Evolutionary conservation across 2,329 filamentous ascomycete species (phyloP).

Genomic region (Alternaria gansuensis): DNA sequence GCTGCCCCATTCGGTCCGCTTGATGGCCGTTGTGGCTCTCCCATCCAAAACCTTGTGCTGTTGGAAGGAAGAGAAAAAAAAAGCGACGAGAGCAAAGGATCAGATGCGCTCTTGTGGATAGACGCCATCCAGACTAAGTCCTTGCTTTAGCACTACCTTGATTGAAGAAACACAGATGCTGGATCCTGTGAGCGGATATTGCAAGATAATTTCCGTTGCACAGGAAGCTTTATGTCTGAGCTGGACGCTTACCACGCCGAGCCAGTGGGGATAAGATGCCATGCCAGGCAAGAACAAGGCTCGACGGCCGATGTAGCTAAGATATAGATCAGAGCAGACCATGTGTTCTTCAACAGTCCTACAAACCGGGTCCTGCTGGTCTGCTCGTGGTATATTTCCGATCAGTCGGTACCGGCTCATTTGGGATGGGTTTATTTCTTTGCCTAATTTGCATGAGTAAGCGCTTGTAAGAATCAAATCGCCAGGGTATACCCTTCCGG

Average conservation of each 20-base stretch:
- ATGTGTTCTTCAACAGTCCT: conserved; percentile 16
- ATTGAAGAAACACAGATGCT: conserved; percentile 14
- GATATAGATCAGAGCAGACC: conserved; percentile 16
- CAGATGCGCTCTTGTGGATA: conserved; percentile 1
- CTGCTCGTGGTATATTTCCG: conserved; percentile 8
- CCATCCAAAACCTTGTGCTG: conserved; percentile 13
- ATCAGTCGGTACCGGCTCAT: conserved; percentile 19
- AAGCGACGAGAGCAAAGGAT: conserved; percentile 4
- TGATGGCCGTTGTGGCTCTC: conserved; percentile 11
- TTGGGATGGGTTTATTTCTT: conserved; percentile 17
- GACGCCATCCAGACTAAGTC: conserved; percentile 9
- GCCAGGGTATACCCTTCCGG: conserved; percentile 11
- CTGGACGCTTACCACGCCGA: conserved; percentile 1
- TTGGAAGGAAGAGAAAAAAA: conserved; percentile 3
- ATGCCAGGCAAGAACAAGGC: conserved; percentile 5
- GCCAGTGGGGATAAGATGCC: neutral
- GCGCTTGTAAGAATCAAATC: conserved; percentile 1
- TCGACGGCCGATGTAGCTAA: conserved; percentile 1
- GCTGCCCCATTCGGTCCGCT: conserved; percentile 22
- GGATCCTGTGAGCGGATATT: conserved; percentile 13
- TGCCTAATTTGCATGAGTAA: conserved; percentile 25
- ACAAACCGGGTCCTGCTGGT: conserved; percentile 10
- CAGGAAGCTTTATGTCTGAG: conserved; percentile 2
- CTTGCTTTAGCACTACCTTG: conserved; percentile 4
- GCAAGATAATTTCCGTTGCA: conserved; percentile 16